A percentile compares a stretch with the other conserved stretches of the same genome.
Evolutionary conservation across 768 basidiomycete genomes (phyloP).

Genomic region (Tulasnella sp.): DNA sequence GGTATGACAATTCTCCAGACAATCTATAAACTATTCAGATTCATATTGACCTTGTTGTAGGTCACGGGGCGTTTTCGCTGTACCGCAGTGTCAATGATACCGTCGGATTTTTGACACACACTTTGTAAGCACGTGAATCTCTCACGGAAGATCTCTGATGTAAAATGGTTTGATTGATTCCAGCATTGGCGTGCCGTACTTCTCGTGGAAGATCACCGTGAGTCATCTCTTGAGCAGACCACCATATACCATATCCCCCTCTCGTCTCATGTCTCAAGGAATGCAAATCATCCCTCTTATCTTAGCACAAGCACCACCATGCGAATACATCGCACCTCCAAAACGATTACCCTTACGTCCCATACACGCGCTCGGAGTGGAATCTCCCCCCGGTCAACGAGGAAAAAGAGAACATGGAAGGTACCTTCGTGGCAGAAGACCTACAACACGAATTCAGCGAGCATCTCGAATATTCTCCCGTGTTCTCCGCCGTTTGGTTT

Average conservation of each 20-base stretch:
- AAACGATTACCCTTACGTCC: constrained; percentile 93
- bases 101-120: constrained; percentile 88
- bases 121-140: constrained; percentile 43
- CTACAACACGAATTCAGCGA: constrained; percentile 69
- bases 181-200: constrained; percentile 89
- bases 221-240: no score
- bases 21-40: no score
- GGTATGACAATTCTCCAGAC: no score
- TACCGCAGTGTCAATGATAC: constrained; percentile 84
- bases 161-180: not conserved
- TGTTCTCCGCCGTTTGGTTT: constrained; percentile 47
- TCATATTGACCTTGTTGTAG: no score
- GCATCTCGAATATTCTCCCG: constrained; percentile 82
- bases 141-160: not conserved
- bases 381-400: constrained; percentile 57
- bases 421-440: constrained; percentile 52
- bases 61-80: constrained; percentile 87
- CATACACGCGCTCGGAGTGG: constrained; percentile 66
- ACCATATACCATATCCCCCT: not conserved
- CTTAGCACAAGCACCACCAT: constrained; percentile 80
- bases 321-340: constrained; percentile 89
- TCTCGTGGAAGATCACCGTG: constrained; percentile 82
- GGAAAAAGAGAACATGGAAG: constrained; percentile 51
- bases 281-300: no score
- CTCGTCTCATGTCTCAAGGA: not conserved